A percentile compares a stretch with the other conserved stretches of the same genome.
Evolutionary conservation across 1,284 basidiomycete genomes (phyloP).

Genomic region (Coriolopsis trogii): DNA sequence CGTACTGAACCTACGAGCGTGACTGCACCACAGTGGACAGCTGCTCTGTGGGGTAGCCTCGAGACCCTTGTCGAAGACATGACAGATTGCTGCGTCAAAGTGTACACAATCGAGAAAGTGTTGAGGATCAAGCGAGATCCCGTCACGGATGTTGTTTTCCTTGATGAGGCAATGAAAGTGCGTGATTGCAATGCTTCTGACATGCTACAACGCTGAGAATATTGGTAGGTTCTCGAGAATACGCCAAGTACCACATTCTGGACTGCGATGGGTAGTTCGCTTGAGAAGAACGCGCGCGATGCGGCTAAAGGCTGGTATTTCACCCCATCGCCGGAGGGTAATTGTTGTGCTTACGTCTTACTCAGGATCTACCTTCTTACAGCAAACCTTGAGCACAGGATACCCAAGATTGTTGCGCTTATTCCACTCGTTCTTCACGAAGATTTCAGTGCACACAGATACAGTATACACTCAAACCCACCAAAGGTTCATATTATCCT

Average conservation of each 20-base stretch:
- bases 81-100: constrained; percentile 89
- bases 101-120: constrained; percentile 94
- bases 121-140: constrained; percentile 86
- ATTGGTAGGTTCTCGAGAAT: constrained; percentile 72
- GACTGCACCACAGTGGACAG: constrained; percentile 81
- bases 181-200: neutral
- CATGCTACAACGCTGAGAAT: too few species aligned
- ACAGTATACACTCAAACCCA: constrained; percentile 82
- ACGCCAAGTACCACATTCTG: constrained; percentile 92
- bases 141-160: constrained; percentile 75
- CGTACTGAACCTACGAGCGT: constrained; percentile 84
- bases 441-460: constrained; percentile 93
- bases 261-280: constrained; percentile 77
- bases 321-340: neutral
- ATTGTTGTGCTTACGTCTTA: neutral
- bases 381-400: constrained; percentile 82
- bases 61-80: constrained; percentile 88
- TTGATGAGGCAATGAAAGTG: constrained; percentile 92
- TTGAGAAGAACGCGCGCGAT: constrained; percentile 82
- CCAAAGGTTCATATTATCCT: constrained; percentile 65
- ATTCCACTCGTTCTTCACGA: constrained; percentile 95
- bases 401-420: constrained; percentile 87
- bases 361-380: constrained; percentile 80
- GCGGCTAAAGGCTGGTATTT: constrained; percentile 62
- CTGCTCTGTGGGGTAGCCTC: constrained; percentile 81